These are phyloP conservation scores for Polygonum aviculare DNA, from an alignment of 148 eudicot genomes.

Conservation along the genomic window DNA sequence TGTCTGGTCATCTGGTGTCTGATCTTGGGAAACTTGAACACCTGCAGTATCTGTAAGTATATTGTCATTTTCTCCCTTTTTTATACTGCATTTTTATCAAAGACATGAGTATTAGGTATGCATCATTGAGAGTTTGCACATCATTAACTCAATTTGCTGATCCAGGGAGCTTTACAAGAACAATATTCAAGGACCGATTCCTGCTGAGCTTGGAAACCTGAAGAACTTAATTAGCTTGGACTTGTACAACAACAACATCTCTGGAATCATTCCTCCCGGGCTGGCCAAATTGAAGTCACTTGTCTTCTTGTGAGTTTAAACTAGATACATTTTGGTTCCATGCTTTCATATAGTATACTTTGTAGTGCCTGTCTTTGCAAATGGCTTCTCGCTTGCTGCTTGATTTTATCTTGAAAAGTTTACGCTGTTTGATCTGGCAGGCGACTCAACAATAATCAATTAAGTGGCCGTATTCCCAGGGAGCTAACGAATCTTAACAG, in stretches of 20 bases:
- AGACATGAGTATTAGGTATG: background rate
- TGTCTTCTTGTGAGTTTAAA: conserved; percentile 68
- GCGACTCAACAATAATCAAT: conserved; percentile 72
- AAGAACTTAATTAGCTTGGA: conserved; percentile 80
- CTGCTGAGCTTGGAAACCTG: conserved; percentile 66
- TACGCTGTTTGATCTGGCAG: conserved; percentile 28
- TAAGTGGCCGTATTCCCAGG: conserved; percentile 74
- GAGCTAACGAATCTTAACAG: conserved; percentile 42
- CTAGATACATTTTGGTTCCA: background rate
- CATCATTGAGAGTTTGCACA: background rate
- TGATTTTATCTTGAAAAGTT: conserved; percentile 12
- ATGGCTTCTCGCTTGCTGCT: background rate
- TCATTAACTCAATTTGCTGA: conserved; percentile 11
- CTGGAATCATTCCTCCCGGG: conserved; percentile 57
- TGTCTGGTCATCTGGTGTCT: conserved; percentile 77
- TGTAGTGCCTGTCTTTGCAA: background rate
- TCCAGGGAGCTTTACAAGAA: conserved; percentile 78
- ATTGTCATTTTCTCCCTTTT: background rate
- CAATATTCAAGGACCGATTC: conserved; percentile 63
- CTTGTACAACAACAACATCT: conserved; percentile 61
- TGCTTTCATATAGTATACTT: too few relatives aligned
- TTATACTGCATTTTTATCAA: background rate
- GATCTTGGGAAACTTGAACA: conserved; percentile 81
- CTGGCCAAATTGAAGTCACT: conserved; percentile 58
- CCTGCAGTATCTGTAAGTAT: conserved; percentile 82